phyloP scores from a whole-genome alignment of 139 green algal species.

The Chlorella ohadii region DNA sequence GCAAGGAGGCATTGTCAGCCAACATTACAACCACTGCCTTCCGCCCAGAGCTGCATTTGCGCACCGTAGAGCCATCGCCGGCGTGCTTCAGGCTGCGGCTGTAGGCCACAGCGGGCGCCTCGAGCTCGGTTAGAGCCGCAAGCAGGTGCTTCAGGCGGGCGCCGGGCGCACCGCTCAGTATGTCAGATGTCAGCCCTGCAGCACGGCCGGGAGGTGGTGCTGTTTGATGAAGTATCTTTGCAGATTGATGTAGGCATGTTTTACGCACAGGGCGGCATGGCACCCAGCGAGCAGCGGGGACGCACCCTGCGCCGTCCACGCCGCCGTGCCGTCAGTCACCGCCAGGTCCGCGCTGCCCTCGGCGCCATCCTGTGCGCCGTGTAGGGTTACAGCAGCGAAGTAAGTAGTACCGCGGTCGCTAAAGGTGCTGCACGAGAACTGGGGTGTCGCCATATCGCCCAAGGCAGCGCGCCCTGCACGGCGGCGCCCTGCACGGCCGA shows the following conservation, averaged over 20 bases:
- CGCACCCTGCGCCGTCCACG: conserved; percentile 4
- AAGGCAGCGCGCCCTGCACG: no score
- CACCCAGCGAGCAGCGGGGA: no score
- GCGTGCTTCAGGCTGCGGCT: background rate
- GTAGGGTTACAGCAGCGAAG: background rate
- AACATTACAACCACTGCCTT: background rate
- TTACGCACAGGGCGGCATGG: no score
- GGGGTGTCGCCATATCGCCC: background rate
- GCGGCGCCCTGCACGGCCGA: no score
- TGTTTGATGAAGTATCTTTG: no score
- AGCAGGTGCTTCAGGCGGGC: conserved; percentile 9
- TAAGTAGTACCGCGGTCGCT: background rate
- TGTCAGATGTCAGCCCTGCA: background rate
- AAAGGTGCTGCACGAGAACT: background rate
- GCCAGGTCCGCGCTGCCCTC: conserved; percentile 1
- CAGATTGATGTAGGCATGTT: no score
- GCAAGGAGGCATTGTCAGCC: background rate
- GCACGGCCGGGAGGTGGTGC: background rate
- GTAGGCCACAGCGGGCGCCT: background rate
- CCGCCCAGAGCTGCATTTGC: background rate
- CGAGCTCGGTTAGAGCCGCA: conserved; percentile 14
- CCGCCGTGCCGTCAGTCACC: background rate
- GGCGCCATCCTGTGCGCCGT: background rate
- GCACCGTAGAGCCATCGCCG: background rate
- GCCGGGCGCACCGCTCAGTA: background rate